Evolutionary conservation across 202 grass and related monocot species (phyloP), one percentile per base, ranked within the genome.

Genomic region (Carex arenaria): DNA sequence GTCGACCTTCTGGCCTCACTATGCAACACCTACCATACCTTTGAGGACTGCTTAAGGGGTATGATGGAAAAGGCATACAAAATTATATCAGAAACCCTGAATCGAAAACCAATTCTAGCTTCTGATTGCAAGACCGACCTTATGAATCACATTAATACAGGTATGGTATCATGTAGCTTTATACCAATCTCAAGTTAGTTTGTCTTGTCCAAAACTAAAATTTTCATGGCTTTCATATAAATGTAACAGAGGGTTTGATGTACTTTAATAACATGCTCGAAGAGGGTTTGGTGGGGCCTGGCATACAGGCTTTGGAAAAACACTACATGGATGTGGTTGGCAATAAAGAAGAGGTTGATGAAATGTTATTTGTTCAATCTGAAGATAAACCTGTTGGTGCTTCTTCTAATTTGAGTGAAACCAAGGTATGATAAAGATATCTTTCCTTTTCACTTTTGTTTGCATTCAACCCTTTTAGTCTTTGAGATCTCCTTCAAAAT

Each of bases 1-100:
- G 61, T 93, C 32, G 89, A 98, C 84, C 82, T 98, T 75, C 85
- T 93, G 76, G 86, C 89, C 32, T 98, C 89, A 30, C 82, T 98
- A 78, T 94, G 90, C 70, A 89, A 98, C 70, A 93, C 86, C 53
- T 94, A 98, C 80, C 92, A 98, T 88, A 90, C 95, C 17, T 94
- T 88, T 67, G 90, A 98, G 89, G 87, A 94, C 47, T 84, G 86
- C 26, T 80, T 98, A 84, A 90, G 87, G 87, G 87, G 85, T 84
- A 86, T 94, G 86, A 90, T 93, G 82, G 86, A 52, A 81, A 93
- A 90, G 80, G 78, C 70, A 67, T 66, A 93, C 14, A 87, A 88
- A 70, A 79, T 86, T 67, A 91, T 98, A 83, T 72, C 85, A 72
- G 89, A 87, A 76, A 81, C 91, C 61, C 87, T 98, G 13, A 81